A percentile compares a stretch with the other conserved stretches of the same genome.
Evolutionary conservation across 2,329 filamentous ascomycete species (phyloP).

Genomic region (Diaporthe sp.): DNA sequence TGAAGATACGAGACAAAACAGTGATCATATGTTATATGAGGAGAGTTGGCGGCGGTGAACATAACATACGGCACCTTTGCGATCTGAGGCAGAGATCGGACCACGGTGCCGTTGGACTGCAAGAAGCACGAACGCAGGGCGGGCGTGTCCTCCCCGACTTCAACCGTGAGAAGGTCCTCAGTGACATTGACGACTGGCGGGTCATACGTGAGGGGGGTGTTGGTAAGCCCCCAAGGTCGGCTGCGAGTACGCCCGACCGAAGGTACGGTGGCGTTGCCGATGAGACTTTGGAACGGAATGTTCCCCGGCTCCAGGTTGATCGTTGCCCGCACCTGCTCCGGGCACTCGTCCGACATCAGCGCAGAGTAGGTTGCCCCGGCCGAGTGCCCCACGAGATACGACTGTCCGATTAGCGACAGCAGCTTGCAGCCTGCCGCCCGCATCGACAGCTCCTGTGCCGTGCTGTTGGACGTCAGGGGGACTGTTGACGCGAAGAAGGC

Average conservation of each 20-base stretch:
- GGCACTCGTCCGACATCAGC: conserved; percentile 27
- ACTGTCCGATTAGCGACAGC: conserved; percentile 48
- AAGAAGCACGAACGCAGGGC: conserved; percentile 13
- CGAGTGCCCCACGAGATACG: conserved; percentile 52
- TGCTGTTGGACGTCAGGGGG: conserved; percentile 48
- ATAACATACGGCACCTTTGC: conserved; percentile 25
- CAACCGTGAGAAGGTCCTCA: background rate
- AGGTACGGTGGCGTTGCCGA: conserved; percentile 22
- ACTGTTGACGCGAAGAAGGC: conserved; percentile 49
- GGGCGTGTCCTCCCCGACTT: background rate
- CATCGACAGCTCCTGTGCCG: conserved; percentile 48
- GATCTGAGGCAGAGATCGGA: conserved; percentile 19
- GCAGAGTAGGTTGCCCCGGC: conserved; percentile 42
- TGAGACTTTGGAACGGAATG: conserved; percentile 15
- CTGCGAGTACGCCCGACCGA: conserved; percentile 8
- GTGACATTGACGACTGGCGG: conserved; percentile 5
- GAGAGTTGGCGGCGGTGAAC: conserved; percentile 26
- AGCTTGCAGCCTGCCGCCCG: conserved; percentile 49
- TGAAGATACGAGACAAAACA: conserved; percentile 19
- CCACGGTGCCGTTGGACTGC: conserved; percentile 16
- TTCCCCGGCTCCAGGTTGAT: conserved; percentile 27
- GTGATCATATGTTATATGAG: conserved; percentile 29
- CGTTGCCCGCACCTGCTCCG: background rate
- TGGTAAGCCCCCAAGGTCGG: conserved; percentile 27
- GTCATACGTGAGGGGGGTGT: conserved; percentile 15